Base-by-base conservation (phyloP, 352 stramenopile species). In the Phytophthora kernoviae region DNA sequence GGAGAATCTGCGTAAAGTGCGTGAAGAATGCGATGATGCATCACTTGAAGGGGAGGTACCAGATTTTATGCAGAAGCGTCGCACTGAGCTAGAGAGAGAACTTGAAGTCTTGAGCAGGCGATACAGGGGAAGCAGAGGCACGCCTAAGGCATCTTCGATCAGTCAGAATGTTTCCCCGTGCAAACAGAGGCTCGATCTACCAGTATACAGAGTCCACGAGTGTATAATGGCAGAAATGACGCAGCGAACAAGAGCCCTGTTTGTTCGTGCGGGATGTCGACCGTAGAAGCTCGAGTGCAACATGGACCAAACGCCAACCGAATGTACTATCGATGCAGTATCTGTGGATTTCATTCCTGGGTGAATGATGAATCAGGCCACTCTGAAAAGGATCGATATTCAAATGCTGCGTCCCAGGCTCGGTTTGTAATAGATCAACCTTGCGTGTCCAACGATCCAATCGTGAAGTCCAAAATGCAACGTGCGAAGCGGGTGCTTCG, bases 21-120 rank as follows among this genome's bases (percentile, higher is more conserved):
- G 87, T 33, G 87, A 96, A 58, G 81, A 89, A 34, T 93, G 84
- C 41, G 87, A 96, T 44, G 87, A 96, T 47, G 87, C 87, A 5
- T 94, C 78, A 0, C 56, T 96, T 3, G 81, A 94, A 64, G 87
- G 84, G 21, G 83, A 93, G 6, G 58, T 96, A 18, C 82, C 87
- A 11, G 52, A 59, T 4, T 66, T 75, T 17, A 79, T 90, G 37
- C 68, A 75, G 33, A 68, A 58, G 21, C 54, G 73, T 30, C 81
- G 85, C 42, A 45, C 49, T 10, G 67, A 75, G 30, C 50, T 96
- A 14, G 87, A 96, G 48, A 53, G 55, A 37, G 70, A 87, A 46
- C 67, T 96, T 5, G 77, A 91, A 21, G 43, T 37, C 14, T 63
- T 93, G 8, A 91, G 82, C 41, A 73, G 62, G 30, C 66, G 77